phyloP scores from a whole-genome alignment of 2,329 filamentous ascomycete species.

The Monilinia aucupariae region DNA sequence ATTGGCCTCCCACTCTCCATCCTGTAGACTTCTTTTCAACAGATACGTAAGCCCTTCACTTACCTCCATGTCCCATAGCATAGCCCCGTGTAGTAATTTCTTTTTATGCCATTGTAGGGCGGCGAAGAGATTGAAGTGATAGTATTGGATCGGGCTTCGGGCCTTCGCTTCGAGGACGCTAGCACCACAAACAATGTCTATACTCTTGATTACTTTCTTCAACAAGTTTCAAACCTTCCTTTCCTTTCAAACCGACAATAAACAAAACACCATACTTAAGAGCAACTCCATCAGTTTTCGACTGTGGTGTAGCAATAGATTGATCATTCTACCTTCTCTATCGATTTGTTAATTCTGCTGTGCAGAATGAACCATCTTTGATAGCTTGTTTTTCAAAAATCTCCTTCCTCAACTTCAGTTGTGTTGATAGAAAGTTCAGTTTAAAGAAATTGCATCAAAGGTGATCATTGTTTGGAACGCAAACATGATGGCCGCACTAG shows the following conservation, averaged over 20 bases:
- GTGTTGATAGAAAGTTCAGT: not conserved
- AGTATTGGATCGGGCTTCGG: not conserved
- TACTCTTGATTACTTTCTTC: not conserved
- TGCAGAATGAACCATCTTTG: not conserved
- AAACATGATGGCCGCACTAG: not conserved
- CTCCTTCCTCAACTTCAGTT: not conserved
- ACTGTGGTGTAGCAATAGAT: not conserved
- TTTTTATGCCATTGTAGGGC: not conserved
- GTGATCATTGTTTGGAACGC: not conserved
- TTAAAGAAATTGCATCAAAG: not conserved
- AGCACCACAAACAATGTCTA: not conserved
- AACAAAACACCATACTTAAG: not conserved
- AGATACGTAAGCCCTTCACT: not conserved
- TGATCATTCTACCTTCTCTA: not conserved
- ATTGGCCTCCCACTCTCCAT: not conserved
- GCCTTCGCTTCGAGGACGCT: constrained; percentile 2
- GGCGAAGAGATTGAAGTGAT: not conserved
- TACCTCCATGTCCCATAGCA: not conserved
- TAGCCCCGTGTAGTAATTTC: not conserved
- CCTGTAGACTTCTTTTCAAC: not conserved
- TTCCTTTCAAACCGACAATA: not conserved
- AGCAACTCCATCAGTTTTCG: not conserved
- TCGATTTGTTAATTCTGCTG: not conserved
- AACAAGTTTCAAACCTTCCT: not conserved
- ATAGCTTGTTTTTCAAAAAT: not conserved